Evolutionary conservation across 768 basidiomycete species (phyloP), one percentile per base, ranked within the genome.

Genomic region (Dioszegia crocea): DNA sequence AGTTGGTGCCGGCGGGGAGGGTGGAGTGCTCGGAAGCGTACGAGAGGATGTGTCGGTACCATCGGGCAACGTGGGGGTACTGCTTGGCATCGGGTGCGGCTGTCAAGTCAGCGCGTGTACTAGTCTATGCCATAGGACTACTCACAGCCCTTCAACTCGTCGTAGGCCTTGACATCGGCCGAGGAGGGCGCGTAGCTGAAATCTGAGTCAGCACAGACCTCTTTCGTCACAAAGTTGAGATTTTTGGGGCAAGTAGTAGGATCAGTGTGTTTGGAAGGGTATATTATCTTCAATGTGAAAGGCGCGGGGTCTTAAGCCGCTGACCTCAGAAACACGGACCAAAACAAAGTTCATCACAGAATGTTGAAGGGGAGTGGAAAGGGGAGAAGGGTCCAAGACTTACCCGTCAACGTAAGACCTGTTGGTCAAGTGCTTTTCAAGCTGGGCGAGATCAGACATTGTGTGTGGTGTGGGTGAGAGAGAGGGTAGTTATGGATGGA

Each of bases 1-100:
- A 92, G 57, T 86, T 82, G 80, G 96, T 94, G 80, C 98, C 96
- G 62, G 80, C 85, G 83, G 90, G 89, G 78, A 83, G 82, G 55
- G 82, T 75, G 44, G 84, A 76, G 44, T 86, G 83, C 62, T 83
- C 81, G 51, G 90, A 89, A 16, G 83, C 82, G 47, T 57, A 64
- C 5, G 64, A 65, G 55, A 85, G 82, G 79, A 97, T 94, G 81
- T 98, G 94, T 57, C 79, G 84, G 83, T 91, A 94, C 94, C 94
- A 98, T 73, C 94, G 83, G 31, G 87, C 83, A 52, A 85, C 84
- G 78, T 89, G 83, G 60, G 89, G 89, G 79, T 82, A 82, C 51
- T 81, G 74, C 41, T 84, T 75, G 36, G 85, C 83, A 61, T 83
- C 81, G 52, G 90, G 90, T 14, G 83, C 82, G 26, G 83, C 69